Conservation (phyloP, 2,329 filamentous ascomycete species). For the Raffaelea arxii region DNA sequence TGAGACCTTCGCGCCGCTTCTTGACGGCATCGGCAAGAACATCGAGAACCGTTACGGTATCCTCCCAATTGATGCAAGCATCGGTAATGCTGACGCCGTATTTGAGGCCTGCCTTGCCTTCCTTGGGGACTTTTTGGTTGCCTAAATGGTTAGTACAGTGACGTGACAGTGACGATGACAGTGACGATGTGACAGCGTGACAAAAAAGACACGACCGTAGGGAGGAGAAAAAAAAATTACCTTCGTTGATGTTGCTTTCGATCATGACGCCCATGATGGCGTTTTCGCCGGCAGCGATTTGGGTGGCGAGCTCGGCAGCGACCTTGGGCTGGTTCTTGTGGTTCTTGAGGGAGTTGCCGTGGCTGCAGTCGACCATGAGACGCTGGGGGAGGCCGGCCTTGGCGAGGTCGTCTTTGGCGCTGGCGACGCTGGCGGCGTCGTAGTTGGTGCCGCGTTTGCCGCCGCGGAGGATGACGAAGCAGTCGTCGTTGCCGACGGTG, state of each 20-base stretch:
- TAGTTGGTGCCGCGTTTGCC: conserved; percentile 93
- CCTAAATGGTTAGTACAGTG: conserved; percentile 36
- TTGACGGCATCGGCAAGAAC: conserved; percentile 71
- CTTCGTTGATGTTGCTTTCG: conserved; percentile 93
- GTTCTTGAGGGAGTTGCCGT: conserved; percentile 92
- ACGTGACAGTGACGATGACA: neutral
- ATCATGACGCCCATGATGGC: conserved; percentile 98
- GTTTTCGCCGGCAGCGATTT: conserved; percentile 75
- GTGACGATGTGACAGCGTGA: neutral
- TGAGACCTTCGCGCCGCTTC: conserved; percentile 48
- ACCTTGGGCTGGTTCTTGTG: conserved; percentile 98
- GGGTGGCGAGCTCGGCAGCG: conserved; percentile 67
- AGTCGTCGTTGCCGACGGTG: conserved; percentile 90
- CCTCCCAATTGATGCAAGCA: conserved; percentile 91
- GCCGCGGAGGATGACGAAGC: conserved; percentile 90
- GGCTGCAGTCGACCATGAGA: conserved; percentile 96
- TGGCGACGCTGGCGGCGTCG: conserved; percentile 72
- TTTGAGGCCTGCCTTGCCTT: conserved; percentile 76
- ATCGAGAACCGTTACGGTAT: conserved; percentile 71
- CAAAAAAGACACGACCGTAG: neutral
- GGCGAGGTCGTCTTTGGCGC: conserved; percentile 68
- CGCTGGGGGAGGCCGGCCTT: conserved; percentile 66
- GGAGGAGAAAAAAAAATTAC: conserved; percentile 31
- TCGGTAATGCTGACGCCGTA: conserved; percentile 97
- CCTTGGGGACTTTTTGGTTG: conserved; percentile 81